Conservation (phyloP, 805 yeast species). For the Teunomyces funiuensis region DNA sequence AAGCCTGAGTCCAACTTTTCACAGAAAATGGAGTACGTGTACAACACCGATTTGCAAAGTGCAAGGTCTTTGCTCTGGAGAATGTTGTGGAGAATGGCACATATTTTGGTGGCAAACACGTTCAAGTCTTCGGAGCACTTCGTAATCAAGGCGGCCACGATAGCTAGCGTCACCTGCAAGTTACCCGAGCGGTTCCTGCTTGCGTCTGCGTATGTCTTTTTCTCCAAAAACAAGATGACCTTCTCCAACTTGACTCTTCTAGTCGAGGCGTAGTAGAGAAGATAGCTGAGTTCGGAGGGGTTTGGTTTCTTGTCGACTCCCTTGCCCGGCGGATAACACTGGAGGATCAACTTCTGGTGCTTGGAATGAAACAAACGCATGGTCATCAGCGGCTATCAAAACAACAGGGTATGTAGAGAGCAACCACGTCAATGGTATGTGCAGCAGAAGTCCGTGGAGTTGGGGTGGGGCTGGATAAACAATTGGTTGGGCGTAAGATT, state of each 20-base stretch:
- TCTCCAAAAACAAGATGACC: conserved; percentile 68
- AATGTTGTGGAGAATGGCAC: conserved; percentile 56
- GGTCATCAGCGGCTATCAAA: not conserved
- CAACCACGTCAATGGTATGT: not conserved
- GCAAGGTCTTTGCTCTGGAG: conserved; percentile 59
- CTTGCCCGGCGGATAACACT: conserved; percentile 91
- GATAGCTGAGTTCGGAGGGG: conserved; percentile 84
- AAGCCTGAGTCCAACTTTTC: conserved; percentile 58
- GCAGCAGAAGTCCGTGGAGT: not conserved
- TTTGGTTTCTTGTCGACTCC: conserved; percentile 87
- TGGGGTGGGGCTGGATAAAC: not conserved
- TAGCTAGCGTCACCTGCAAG: conserved; percentile 74
- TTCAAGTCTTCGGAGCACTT: conserved; percentile 82
- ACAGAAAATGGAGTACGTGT: conserved; percentile 47
- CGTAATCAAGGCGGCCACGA: conserved; percentile 65
- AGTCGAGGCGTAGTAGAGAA: conserved; percentile 86
- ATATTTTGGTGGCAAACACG: conserved; percentile 70
- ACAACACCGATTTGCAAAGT: conserved; percentile 52
- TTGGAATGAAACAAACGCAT: conserved; percentile 58
- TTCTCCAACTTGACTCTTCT: conserved; percentile 86
- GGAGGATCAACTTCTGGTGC: conserved; percentile 85
- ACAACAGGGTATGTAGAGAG: not conserved
- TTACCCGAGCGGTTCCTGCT: conserved; percentile 70
- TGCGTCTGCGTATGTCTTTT: conserved; percentile 61
- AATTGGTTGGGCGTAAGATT: not conserved